A percentile compares a stretch with the other conserved stretches of the same genome.
Conservation (phyloP, 2,329 filamentous ascomycete genomes). For the Claviceps digitariae region DNA sequence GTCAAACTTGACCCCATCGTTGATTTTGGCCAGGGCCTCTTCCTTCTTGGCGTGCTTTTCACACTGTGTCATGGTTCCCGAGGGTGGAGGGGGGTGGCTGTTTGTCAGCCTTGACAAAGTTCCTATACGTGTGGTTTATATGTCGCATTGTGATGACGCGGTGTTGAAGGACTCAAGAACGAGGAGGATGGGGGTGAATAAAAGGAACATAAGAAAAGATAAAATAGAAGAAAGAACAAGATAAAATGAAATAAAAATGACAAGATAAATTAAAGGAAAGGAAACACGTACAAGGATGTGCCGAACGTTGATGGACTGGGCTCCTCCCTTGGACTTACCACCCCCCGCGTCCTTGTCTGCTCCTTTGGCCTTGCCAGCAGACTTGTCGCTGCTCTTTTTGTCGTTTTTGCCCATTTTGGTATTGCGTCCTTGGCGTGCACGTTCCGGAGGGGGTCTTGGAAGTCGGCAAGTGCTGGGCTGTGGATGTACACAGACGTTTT, state of each 20-base stretch:
- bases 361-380: slow-evolving; percentile 3
- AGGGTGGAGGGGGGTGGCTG: neutral
- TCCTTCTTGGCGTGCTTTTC: slow-evolving; percentile 69
- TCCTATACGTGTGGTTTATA: neutral
- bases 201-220: neutral
- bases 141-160: neutral
- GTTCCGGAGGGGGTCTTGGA: too few relatives aligned
- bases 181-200: too few relatives aligned
- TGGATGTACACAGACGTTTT: too few relatives aligned
- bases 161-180: neutral
- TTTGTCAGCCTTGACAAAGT: neutral
- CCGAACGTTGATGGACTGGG: slow-evolving; percentile 57
- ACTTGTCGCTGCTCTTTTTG: neutral
- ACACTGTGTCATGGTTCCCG: slow-evolving; percentile 31
- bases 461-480: too few relatives aligned
- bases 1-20: slow-evolving; percentile 56
- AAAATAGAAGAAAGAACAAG: neutral
- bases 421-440: neutral
- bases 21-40: slow-evolving; percentile 56
- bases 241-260: too few relatives aligned
- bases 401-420: neutral
- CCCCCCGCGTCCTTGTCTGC: slow-evolving; percentile 20
- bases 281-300: slow-evolving; percentile 47
- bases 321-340: slow-evolving; percentile 39
- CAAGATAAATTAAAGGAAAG: too few relatives aligned